Base-by-base conservation (phyloP, 2,329 filamentous ascomycete species). In the Xylaria sp. region DNA sequence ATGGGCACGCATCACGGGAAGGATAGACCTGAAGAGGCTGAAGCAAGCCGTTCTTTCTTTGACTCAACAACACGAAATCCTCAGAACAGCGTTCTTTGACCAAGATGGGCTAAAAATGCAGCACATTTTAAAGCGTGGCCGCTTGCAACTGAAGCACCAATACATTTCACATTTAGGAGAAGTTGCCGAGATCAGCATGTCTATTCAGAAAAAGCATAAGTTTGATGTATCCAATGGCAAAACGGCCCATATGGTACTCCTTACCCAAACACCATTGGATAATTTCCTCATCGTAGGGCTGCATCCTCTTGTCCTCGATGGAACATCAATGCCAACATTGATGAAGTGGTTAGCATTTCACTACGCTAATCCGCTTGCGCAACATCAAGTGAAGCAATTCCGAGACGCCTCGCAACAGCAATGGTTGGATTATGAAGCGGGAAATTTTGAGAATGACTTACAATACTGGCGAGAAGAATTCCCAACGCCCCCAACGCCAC, bases 41-140 rank as follows among this genome's bases (percentile, higher is more conserved):
- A 12, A 57, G 18, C 16, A 35, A 13, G 48, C 64, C 16, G 23
- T 66, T 6, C 54, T 37, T 16, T 3, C 37, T 25, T 16, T 69
- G 9, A 48, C 42, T 8, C 58, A 53, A 40, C 37, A 58, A 16
- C 68, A 69, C 32, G 68, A 69, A 25, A 40, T 29, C 3, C 37
- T 67, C 13, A 60, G 68, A 48, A 69, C 68, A 1, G 27, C 25
- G 10, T 57, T 67, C 54, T 60, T 66, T 27, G 63, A 66, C 3
- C n/a, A 61, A 54, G n/a, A 32, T 32, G 44, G 47, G 32, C 35
- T 50, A 51, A 1, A 32, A 42, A 50, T 62, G 51, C 51, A 54
- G 27, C 51, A 37, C 27, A 54, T 54, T 21, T 32, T 54, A 48
- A n/a, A n/a, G 44, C 44, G 44, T 48, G 44, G 44, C n/a, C n/a